A percentile compares a stretch with the other conserved stretches of the same genome.
These are phyloP conservation scores for Logfia minima DNA, from an alignment of 129 eudicot genomes.

Conservation along the genomic window DNA sequence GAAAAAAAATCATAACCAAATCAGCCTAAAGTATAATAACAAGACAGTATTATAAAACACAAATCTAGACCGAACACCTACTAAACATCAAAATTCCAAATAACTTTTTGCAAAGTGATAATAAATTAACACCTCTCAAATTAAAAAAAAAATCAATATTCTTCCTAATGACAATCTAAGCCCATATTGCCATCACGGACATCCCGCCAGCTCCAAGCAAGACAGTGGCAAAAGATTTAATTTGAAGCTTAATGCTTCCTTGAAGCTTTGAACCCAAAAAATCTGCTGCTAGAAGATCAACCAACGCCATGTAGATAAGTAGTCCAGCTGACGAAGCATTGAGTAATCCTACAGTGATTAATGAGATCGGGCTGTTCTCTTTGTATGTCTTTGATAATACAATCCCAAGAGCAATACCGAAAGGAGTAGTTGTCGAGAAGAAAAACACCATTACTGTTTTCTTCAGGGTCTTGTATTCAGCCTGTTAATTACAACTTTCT, in stretches of 20 bases:
- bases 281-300: conserved; percentile 58
- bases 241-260: conserved; percentile 48
- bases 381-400: conserved; percentile 46
- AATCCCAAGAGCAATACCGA: conserved; percentile 57
- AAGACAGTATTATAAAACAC: not conserved
- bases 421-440: conserved; percentile 60
- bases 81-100: not conserved
- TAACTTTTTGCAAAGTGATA: not conserved
- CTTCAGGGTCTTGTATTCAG: conserved; percentile 41
- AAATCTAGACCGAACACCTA: not conserved
- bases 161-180: conserved; percentile 16
- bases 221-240: conserved; percentile 42
- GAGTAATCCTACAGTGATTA: conserved; percentile 53
- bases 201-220: conserved; percentile 62
- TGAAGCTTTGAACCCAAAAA: conserved; percentile 52
- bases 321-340: conserved; percentile 59
- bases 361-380: conserved; percentile 50
- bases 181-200: conserved; percentile 65
- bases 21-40: not conserved
- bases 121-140: conserved; percentile 3
- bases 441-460: conserved; percentile 53
- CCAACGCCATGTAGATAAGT: conserved; percentile 63
- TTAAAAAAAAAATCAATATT: not conserved
- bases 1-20: too few relatives aligned
- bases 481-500: conserved; percentile 30